Percentiles rank a stretch among this genome's conserved stretches.
Evolutionary conservation across 257 asterid species (phyloP).

Genomic region (Ligustrum vulgare): DNA sequence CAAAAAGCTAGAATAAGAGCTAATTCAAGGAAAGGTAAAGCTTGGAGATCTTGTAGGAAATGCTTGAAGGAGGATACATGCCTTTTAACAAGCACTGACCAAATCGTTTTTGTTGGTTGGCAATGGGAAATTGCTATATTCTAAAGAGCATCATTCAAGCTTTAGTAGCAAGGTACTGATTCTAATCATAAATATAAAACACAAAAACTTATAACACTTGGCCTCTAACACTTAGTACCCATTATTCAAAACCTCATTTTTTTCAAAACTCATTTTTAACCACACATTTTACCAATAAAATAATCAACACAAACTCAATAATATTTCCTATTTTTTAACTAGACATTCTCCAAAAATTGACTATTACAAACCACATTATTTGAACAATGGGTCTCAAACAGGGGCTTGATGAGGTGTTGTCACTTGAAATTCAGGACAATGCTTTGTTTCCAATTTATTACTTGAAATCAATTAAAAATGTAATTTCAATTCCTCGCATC

Average conservation of each 20-base stretch:
- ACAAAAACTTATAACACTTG: neutral
- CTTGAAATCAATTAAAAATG: neutral
- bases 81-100: neutral
- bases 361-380: too few species aligned
- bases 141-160: neutral
- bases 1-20: neutral
- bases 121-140: neutral
- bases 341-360: too few species aligned
- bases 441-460: neutral
- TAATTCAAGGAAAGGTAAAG: neutral
- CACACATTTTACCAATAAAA: too few species aligned
- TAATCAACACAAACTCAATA: too few species aligned
- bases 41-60: conserved; percentile 17
- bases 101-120: neutral
- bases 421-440: neutral
- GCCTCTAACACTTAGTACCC: too few species aligned
- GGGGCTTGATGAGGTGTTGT: neutral
- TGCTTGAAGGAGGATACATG: neutral
- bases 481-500: neutral
- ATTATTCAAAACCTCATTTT: too few species aligned
- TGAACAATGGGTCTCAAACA: too few species aligned
- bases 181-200: neutral
- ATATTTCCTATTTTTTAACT: too few species aligned
- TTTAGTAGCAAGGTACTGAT: neutral
- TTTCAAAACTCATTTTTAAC: too few species aligned